phyloP scores from a whole-genome alignment of 495 filamentous ascomycete genomes.

The Penicillium bialowiezense region DNA sequence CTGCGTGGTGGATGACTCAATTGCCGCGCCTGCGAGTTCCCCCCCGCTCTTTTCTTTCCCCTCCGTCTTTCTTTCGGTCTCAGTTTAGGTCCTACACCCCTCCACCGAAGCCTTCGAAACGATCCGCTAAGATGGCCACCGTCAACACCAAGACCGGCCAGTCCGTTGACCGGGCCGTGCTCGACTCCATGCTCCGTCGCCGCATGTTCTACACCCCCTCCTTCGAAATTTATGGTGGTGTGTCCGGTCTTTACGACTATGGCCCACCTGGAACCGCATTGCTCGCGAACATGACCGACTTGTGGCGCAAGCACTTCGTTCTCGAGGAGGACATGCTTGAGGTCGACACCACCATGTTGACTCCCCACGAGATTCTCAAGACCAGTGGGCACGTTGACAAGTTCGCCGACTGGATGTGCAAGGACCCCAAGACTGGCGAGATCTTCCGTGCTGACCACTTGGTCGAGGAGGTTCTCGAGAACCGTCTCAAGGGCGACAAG shows the following conservation, averaged over 20 bases:
- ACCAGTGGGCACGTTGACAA: constrained; percentile 97
- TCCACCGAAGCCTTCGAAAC: constrained; percentile 27
- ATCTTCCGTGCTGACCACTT: constrained; percentile 95
- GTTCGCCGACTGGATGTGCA: constrained; percentile 99
- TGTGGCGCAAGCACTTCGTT: constrained; percentile 91
- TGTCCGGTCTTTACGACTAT: constrained; percentile 82
- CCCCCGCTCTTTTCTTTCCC: constrained; percentile 38
- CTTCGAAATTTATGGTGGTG: constrained; percentile 91
- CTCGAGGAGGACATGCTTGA: constrained; percentile 90
- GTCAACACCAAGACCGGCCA: constrained; percentile 80
- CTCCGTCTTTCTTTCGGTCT: constrained; percentile 23
- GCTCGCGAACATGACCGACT: constrained; percentile 81
- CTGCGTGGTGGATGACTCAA: constrained; percentile 47
- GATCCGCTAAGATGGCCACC: constrained; percentile 55
- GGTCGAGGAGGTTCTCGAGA: constrained; percentile 88
- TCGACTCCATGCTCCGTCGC: constrained; percentile 82
- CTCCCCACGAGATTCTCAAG: constrained; percentile 88
- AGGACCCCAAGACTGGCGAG: constrained; percentile 95
- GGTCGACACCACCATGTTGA: constrained; percentile 81
- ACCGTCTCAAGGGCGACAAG: constrained; percentile 76
- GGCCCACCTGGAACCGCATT: constrained; percentile 78
- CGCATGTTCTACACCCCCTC: constrained; percentile 92
- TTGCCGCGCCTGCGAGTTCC: constrained; percentile 33
- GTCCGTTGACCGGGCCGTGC: constrained; percentile 72
- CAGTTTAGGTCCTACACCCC: constrained; percentile 25